Conservation (phyloP, 345 rosid genomes). For the Salix exigua region DNA sequence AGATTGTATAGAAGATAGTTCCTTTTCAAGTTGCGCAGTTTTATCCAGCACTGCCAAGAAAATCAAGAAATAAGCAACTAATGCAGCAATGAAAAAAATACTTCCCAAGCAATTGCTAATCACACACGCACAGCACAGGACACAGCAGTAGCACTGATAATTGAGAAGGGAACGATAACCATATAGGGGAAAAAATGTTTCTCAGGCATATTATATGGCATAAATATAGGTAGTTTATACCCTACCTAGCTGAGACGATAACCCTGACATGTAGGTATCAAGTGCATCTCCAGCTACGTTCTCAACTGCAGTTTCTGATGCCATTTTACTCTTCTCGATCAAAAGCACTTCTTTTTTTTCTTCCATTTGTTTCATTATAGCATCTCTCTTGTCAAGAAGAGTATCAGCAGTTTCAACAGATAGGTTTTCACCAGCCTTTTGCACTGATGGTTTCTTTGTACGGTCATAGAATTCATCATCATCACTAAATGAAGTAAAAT, state of each 20-base stretch:
- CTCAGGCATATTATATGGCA: no score
- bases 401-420: constrained; percentile 83
- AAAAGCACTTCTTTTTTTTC: constrained; percentile 48
- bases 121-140: background rate
- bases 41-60: constrained; percentile 61
- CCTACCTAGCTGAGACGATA: constrained; percentile 79
- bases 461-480: constrained; percentile 98
- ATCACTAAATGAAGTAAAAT: constrained; percentile 44
- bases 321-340: constrained; percentile 59
- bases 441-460: constrained; percentile 57
- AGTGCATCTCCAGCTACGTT: constrained; percentile 72
- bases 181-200: background rate
- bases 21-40: constrained; percentile 58
- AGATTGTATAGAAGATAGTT: constrained; percentile 59
- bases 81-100: background rate
- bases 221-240: no score
- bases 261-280: constrained; percentile 89
- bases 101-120: background rate
- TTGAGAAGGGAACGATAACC: no score
- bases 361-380: constrained; percentile 59
- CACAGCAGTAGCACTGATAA: no score
- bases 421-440: constrained; percentile 52
- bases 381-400: constrained; percentile 84
- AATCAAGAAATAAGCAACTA: constrained; percentile 8
- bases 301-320: constrained; percentile 40